Percentiles rank a stretch among this genome's conserved stretches.
phyloP scores from a whole-genome alignment of 768 basidiomycete species.

The Russula olivacea region DNA sequence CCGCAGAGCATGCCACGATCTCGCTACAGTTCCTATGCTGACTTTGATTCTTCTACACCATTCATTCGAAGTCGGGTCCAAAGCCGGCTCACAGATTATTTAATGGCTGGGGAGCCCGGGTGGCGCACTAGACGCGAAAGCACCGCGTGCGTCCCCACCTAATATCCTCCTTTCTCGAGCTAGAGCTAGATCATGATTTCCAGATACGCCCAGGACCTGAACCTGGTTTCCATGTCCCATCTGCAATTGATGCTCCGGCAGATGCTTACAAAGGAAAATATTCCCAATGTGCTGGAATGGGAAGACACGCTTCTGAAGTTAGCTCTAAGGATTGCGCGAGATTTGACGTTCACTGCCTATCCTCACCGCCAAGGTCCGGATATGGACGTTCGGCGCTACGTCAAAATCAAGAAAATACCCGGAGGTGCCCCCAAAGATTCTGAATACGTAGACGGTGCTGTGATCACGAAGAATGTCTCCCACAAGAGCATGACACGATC shows the following conservation, averaged over 20 bases:
- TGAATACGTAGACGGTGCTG: slow-evolving; percentile 94
- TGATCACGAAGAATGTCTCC: slow-evolving; percentile 96
- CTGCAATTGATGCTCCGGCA: slow-evolving; percentile 88
- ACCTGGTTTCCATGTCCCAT: slow-evolving; percentile 81
- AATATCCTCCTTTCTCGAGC: neutral
- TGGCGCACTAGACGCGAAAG: slow-evolving; percentile 88
- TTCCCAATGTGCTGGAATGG: slow-evolving; percentile 85
- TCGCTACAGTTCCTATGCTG: slow-evolving; percentile 65
- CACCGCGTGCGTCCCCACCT: slow-evolving; percentile 60
- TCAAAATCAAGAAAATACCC: slow-evolving; percentile 98
- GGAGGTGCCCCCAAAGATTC: slow-evolving; percentile 89
- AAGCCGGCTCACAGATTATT: slow-evolving; percentile 57
- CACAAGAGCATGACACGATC: slow-evolving; percentile 90
- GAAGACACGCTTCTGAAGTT: slow-evolving; percentile 76
- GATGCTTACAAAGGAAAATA: slow-evolving; percentile 74
- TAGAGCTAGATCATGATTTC: neutral
- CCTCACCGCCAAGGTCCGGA: slow-evolving; percentile 80
- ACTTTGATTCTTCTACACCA: slow-evolving; percentile 66
- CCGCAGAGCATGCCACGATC: slow-evolving; percentile 55
- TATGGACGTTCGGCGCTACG: slow-evolving; percentile 91
- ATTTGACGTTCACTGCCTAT: slow-evolving; percentile 68
- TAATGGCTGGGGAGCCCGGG: slow-evolving; percentile 54
- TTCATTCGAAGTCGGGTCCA: slow-evolving; percentile 83
- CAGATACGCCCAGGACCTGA: slow-evolving; percentile 80
- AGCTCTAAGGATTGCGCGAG: slow-evolving; percentile 79